phyloP scores from a whole-genome alignment of 331 rosid species.

The Cydonia oblonga region DNA sequence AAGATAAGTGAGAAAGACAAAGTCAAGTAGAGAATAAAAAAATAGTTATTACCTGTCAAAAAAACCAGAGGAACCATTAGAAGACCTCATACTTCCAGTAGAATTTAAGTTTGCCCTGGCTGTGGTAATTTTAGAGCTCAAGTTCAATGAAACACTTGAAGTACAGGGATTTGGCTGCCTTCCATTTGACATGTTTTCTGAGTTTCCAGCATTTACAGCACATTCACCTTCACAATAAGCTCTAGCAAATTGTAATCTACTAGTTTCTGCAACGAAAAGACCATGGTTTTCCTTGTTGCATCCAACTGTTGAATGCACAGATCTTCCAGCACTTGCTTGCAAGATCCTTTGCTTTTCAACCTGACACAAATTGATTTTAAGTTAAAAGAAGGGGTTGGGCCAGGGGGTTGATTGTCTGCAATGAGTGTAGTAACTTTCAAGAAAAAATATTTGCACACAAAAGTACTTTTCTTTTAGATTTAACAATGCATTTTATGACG shows the following conservation, averaged over 20 bases:
- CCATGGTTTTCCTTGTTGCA: constrained; percentile 21
- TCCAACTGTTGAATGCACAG: constrained; percentile 28
- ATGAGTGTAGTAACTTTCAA: neutral
- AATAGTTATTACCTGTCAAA: constrained; percentile 53
- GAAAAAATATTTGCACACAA: neutral
- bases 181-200: constrained; percentile 16
- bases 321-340: constrained; percentile 40
- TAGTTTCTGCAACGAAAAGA: constrained; percentile 13
- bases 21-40: neutral
- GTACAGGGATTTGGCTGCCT: constrained; percentile 29
- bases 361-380: constrained; percentile 20
- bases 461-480: neutral
- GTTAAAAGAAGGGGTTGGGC: neutral
- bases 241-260: constrained; percentile 20
- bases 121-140: constrained; percentile 19
- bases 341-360: constrained; percentile 85
- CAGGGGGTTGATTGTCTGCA: neutral
- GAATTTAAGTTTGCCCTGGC: constrained; percentile 19
- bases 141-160: constrained; percentile 18
- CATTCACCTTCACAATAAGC: constrained; percentile 3
- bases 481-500: neutral
- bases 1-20: neutral
- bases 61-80: constrained; percentile 39
- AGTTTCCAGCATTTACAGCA: constrained; percentile 16
- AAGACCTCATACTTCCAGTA: constrained; percentile 31